Base-by-base conservation (phyloP, 2,329 filamentous ascomycete species). In the Aspergillus quadrilineatus region DNA sequence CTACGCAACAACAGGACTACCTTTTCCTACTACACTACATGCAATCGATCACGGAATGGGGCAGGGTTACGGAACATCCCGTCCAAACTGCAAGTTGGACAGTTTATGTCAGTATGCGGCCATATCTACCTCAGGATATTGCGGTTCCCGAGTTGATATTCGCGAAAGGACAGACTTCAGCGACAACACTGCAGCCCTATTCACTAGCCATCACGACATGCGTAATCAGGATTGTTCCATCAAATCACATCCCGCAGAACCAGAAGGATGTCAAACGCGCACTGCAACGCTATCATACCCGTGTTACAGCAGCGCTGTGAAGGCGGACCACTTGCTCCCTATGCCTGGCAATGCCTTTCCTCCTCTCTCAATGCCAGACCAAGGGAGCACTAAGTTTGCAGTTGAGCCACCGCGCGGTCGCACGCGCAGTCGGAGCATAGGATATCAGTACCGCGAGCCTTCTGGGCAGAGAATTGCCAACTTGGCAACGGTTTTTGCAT, bases 351-450 rank as follows among this genome's bases (percentile, higher is more conserved):
- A 51, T 34, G 45, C 29, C 26, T 39, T 54, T 30, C 34, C 45
- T 43, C 45, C 36, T 14, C 12, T 53, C 17, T 15, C 48, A 46
- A 7, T 17, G 30, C 9, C 29, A 8, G 51, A 51, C 32, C 46
- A 51, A 34, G 44, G 49, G 2, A 29, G 15, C 26, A n/a, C 41
- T 26, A 15, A n/a, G 28, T 14, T 41, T 50, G 47, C 47, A 3
- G 28, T 53, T 32, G 65, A 68, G n/a, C 14, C 49, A 22, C 43
- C 51, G 17, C 64, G 69, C 50, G 67, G 66, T 34, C 60, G 67
- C 9, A 48, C 62, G 46, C 62, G 65, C 39, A 68, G 56, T 44
- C 65, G 67, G 26, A 67, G 58, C 47, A 57, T 69, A 10, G 65
- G 65, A 17, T 56, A 59, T 34, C 61, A 61, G 29, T 61, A 58